These are phyloP conservation scores for Arthrinium puccinioides DNA, from an alignment of 2,329 filamentous ascomycete genomes.

Conservation along the genomic window DNA sequence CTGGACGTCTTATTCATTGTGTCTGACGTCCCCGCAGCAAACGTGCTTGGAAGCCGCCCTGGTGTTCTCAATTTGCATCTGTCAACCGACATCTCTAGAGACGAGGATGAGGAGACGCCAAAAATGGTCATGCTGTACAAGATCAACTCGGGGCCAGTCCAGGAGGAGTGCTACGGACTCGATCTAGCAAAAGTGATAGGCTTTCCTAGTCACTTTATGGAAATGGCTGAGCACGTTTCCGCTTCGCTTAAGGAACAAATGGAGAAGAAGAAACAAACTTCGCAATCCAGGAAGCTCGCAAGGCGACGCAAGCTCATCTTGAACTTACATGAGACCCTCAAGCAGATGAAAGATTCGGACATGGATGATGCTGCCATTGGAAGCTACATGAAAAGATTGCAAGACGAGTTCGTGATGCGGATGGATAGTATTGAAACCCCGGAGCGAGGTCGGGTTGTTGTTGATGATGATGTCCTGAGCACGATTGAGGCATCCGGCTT, in stretches of 20 bases:
- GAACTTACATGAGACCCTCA: slow-evolving; percentile 63
- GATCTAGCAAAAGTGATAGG: slow-evolving; percentile 68
- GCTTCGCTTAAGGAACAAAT: slow-evolving; percentile 50
- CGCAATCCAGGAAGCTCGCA: slow-evolving; percentile 49
- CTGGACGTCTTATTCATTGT: no score
- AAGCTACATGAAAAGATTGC: slow-evolving; percentile 58
- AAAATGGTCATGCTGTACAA: slow-evolving; percentile 86
- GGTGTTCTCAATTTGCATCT: slow-evolving; percentile 83
- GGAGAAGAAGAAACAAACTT: slow-evolving; percentile 50
- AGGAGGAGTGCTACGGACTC: slow-evolving; percentile 76
- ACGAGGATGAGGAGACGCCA: slow-evolving; percentile 37
- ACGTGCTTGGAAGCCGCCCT: slow-evolving; percentile 64
- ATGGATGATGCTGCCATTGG: slow-evolving; percentile 59
- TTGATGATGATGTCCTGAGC: not conserved
- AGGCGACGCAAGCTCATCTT: slow-evolving; percentile 68
- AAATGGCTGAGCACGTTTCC: slow-evolving; percentile 61
- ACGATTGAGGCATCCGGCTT: not conserved
- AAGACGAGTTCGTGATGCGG: slow-evolving; percentile 64
- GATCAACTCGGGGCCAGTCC: slow-evolving; percentile 62
- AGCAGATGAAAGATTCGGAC: slow-evolving; percentile 57
- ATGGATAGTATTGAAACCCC: slow-evolving; percentile 70
- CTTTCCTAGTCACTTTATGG: slow-evolving; percentile 60
- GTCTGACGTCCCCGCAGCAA: slow-evolving; percentile 33
- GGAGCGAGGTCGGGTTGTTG: not conserved
- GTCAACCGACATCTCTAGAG: slow-evolving; percentile 54